Evolutionary conservation across 345 rosid genomes (phyloP).

Genomic region (Adansonia digitata): DNA sequence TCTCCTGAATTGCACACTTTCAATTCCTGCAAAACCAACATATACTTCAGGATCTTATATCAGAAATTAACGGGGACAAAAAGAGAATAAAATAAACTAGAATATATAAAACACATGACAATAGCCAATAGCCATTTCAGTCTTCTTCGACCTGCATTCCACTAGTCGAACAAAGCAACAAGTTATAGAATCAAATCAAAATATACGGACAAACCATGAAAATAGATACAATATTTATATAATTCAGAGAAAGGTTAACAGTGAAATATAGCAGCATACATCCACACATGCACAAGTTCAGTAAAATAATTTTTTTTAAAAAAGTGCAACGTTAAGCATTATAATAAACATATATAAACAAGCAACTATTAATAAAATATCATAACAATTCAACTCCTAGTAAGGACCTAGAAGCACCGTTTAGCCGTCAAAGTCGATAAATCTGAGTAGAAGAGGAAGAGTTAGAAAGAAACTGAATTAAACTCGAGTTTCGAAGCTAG

Average conservation of each 20-base stretch:
- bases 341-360: conserved; percentile 2
- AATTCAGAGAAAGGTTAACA: not conserved
- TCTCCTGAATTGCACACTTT: conserved; percentile 51
- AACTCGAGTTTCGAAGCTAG: conserved; percentile 22
- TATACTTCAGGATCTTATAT: conserved; percentile 31
- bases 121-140: not conserved
- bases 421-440: conserved; percentile 3
- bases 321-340: not conserved
- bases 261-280: not conserved
- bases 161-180: conserved; percentile 12
- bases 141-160: conserved; percentile 32
- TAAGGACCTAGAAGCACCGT: conserved; percentile 15
- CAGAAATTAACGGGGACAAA: conserved; percentile 21
- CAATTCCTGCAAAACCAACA: conserved; percentile 70
- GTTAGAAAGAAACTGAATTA: conserved; percentile 21
- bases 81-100: not conserved
- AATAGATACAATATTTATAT: not conserved
- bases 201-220: not conserved
- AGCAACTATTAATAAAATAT: not conserved
- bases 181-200: conserved; percentile 4
- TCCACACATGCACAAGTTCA: not conserved
- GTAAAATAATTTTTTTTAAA: not conserved
- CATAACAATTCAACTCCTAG: conserved; percentile 9
- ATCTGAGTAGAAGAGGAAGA: not conserved
- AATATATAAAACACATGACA: conserved; percentile 1